These are phyloP conservation scores for Penicillium sp. DNA, from an alignment of 2,329 filamentous ascomycete species.

Conservation along the genomic window DNA sequence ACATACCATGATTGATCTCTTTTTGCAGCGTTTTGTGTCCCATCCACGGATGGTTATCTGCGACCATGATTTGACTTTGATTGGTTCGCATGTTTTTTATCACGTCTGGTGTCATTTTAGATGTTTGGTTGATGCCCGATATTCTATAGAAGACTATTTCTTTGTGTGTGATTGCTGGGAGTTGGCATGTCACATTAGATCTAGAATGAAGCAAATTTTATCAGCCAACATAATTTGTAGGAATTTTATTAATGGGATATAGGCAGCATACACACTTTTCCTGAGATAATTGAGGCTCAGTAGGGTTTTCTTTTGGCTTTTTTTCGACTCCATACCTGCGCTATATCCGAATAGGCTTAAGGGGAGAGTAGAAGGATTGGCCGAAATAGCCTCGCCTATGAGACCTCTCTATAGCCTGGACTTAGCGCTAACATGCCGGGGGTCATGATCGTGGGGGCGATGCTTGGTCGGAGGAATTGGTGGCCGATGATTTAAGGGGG, in stretches of 20 bases:
- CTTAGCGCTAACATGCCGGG: no score
- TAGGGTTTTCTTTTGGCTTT: neutral
- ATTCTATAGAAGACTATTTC: constrained; percentile 1
- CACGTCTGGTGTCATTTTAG: neutral
- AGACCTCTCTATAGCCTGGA: no score
- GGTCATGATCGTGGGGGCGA: neutral
- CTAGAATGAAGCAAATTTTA: neutral
- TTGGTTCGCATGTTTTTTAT: constrained; percentile 2
- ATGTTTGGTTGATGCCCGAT: neutral
- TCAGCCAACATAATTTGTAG: neutral
- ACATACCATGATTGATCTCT: constrained; percentile 9
- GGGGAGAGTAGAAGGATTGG: neutral
- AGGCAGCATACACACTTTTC: neutral
- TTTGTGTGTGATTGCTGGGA: neutral
- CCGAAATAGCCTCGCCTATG: neutral
- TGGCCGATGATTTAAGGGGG: constrained; percentile 8
- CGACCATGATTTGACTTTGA: constrained; percentile 3
- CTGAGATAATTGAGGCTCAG: constrained; percentile 8
- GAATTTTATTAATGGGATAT: no score
- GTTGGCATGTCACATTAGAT: neutral
- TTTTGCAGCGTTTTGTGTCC: constrained; percentile 19
- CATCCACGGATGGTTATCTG: constrained; percentile 17
- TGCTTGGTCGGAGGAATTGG: neutral
- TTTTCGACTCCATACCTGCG: neutral
- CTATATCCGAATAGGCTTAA: neutral